These are phyloP conservation scores for Diplogelasinospora grovesii DNA, from an alignment of 495 filamentous ascomycete genomes.

Conservation along the genomic window DNA sequence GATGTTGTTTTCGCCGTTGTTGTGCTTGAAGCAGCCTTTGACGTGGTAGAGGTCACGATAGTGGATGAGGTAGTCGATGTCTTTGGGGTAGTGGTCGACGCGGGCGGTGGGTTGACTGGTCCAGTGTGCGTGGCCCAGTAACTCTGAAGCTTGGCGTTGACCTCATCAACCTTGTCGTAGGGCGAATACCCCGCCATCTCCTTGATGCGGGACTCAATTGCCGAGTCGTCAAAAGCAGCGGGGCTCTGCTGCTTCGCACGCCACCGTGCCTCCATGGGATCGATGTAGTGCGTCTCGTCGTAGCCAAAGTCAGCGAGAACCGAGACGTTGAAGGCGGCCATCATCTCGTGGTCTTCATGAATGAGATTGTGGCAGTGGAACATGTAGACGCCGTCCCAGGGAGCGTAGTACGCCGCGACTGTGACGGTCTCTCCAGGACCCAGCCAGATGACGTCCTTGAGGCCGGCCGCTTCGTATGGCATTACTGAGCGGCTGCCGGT, in stretches of 20 bases:
- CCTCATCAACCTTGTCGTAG: no score
- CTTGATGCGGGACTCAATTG: no score
- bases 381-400: constrained; percentile 48
- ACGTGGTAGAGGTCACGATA: no score
- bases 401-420: constrained; percentile 40
- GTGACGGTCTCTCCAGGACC: constrained; percentile 36
- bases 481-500: constrained; percentile 29
- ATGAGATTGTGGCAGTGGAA: constrained; percentile 49
- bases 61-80: no score
- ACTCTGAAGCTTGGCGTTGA: no score
- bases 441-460: constrained; percentile 46
- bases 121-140: no score
- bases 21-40: no score
- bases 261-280: constrained; percentile 18
- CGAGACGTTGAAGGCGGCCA: constrained; percentile 50
- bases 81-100: no score
- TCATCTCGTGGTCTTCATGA: constrained; percentile 53
- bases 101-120: no score
- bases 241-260: constrained; percentile 11
- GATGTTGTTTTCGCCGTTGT: no score
- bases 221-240: no score
- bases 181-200: no score
- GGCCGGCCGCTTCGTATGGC: constrained; percentile 40
- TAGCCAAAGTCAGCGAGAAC: constrained; percentile 36
- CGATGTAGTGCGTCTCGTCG: constrained; percentile 27